These are phyloP conservation scores for Pyricularia sp. DNA, from an alignment of 2,329 filamentous ascomycete genomes.

Conservation along the genomic window DNA sequence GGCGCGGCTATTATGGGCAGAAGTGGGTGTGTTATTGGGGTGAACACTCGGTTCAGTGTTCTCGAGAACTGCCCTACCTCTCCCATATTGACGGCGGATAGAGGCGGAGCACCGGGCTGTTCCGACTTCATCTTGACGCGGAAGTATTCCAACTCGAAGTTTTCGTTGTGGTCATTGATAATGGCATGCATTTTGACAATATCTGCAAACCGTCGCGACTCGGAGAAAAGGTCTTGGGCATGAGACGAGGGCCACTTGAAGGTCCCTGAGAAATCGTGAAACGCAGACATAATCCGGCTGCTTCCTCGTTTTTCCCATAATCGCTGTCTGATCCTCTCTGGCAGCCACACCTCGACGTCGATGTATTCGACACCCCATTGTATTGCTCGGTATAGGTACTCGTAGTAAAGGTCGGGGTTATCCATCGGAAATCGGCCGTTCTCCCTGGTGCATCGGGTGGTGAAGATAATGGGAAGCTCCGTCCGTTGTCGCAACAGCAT, in stretches of 20 bases:
- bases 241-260: constrained; percentile 75
- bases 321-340: constrained; percentile 60
- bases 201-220: constrained; percentile 66
- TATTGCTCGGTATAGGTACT: constrained; percentile 73
- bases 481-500: constrained; percentile 77
- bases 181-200: constrained; percentile 89
- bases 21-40: constrained; percentile 77
- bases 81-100: constrained; percentile 83
- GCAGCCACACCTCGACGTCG: constrained; percentile 81
- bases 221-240: constrained; percentile 62
- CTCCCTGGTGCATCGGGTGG: constrained; percentile 70
- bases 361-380: constrained; percentile 89
- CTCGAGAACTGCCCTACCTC: constrained; percentile 77
- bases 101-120: constrained; percentile 58
- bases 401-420: constrained; percentile 63
- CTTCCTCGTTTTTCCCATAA: constrained; percentile 64
- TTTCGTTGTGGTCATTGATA: constrained; percentile 72
- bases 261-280: constrained; percentile 77
- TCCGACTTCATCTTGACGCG: constrained; percentile 64
- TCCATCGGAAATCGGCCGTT: constrained; percentile 83
- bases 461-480: constrained; percentile 85
- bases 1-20: constrained; percentile 78
- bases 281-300: constrained; percentile 84
- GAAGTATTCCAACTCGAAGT: constrained; percentile 87
- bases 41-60: constrained; percentile 77